Conservation (phyloP, 163 green algal genomes). For the Chlamydomonas reinhardtii region DNA sequence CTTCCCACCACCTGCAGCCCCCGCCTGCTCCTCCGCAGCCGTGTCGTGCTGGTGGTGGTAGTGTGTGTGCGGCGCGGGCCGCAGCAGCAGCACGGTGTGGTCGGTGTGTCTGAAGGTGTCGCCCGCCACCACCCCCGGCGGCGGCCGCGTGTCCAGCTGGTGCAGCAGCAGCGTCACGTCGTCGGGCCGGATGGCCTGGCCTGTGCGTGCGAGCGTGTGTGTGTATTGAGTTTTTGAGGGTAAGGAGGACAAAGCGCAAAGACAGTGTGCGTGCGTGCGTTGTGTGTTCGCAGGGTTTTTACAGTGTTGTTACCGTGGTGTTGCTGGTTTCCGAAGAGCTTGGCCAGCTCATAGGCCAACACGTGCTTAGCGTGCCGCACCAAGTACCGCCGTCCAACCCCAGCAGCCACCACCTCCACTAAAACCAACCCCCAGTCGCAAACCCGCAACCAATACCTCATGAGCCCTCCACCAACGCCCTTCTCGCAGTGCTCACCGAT, state of each 20-base stretch:
- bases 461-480: not conserved
- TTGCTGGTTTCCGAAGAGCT: too few relatives aligned
- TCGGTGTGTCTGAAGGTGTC: not conserved
- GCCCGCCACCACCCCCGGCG: not conserved
- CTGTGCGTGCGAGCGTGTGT: not conserved
- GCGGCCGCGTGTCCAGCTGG: not conserved
- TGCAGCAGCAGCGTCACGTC: not conserved
- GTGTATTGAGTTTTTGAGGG: not conserved
- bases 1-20: not conserved
- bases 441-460: not conserved
- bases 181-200: not conserved
- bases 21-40: not conserved
- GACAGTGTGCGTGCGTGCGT: too few relatives aligned
- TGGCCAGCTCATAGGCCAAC: too few relatives aligned
- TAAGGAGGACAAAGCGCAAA: too few relatives aligned
- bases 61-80: not conserved
- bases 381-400: too few relatives aligned
- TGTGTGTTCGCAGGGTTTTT: too few relatives aligned
- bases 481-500: not conserved
- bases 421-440: too few relatives aligned
- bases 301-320: too few relatives aligned
- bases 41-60: not conserved
- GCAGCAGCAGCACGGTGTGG: not conserved
- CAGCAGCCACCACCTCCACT: too few relatives aligned
- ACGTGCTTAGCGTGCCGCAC: too few relatives aligned